phyloP scores from a whole-genome alignment of 2,329 filamentous ascomycete genomes.

The Epichloe sibirici region DNA sequence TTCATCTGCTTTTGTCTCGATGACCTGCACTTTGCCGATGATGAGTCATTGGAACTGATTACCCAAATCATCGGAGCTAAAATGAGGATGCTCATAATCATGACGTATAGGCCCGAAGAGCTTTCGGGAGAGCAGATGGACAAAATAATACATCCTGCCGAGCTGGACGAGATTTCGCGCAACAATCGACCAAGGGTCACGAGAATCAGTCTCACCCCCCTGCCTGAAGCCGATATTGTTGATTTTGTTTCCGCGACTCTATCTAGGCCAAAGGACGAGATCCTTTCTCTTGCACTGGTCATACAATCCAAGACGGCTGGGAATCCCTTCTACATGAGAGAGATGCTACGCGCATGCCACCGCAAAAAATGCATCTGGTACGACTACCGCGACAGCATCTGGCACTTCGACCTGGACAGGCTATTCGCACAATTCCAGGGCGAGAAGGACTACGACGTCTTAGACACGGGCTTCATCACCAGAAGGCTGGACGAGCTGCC shows the following conservation, averaged over 20 bases:
- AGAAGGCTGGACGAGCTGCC: conserved; percentile 68
- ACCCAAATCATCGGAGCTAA: conserved; percentile 66
- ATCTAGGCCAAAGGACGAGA: conserved; percentile 57
- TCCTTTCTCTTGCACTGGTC: conserved; percentile 67
- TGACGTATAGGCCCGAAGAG: conserved; percentile 63
- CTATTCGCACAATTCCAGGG: conserved; percentile 77
- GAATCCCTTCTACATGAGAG: conserved; percentile 82
- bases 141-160: conserved; percentile 39
- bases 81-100: conserved; percentile 69
- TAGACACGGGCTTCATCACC: conserved; percentile 73
- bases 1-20: conserved; percentile 83
- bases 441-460: conserved; percentile 64
- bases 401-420: conserved; percentile 76
- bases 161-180: conserved; percentile 37
- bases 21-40: conserved; percentile 82
- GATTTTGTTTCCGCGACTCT: conserved; percentile 75
- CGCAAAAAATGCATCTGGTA: conserved; percentile 85
- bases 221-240: conserved; percentile 68
- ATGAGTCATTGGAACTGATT: conserved; percentile 75
- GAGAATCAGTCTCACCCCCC: conserved; percentile 56
- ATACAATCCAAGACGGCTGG: conserved; percentile 81
- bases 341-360: conserved; percentile 81
- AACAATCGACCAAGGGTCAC: conserved; percentile 47
- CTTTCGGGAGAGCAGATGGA: conserved; percentile 43
- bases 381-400: conserved; percentile 69